Percentiles rank a stretch among this genome's conserved stretches.
phyloP scores from a whole-genome alignment of 129 eudicot genomes.

The Flaveria trinervia region DNA sequence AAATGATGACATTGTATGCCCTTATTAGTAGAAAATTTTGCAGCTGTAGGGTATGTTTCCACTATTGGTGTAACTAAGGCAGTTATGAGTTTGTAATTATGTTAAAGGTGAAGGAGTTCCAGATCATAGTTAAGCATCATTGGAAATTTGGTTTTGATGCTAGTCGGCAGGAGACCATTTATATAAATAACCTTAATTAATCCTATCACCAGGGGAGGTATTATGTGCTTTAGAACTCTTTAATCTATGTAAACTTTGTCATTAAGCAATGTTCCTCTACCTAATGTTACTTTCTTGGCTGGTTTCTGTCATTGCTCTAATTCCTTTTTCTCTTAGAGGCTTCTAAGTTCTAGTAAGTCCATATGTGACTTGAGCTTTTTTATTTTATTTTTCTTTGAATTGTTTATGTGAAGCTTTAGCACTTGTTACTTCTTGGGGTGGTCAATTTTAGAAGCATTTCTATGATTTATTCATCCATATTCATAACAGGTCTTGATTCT shows the following conservation, averaged over 20 bases:
- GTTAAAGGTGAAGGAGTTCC: too few species aligned
- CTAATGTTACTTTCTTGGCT: neutral
- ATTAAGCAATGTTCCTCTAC: conserved; percentile 5
- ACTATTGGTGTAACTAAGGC: too few species aligned
- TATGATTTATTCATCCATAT: too few species aligned
- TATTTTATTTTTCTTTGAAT: neutral
- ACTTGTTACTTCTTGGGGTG: too few species aligned
- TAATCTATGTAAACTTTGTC: conserved; percentile 19
- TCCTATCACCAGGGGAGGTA: conserved; percentile 21
- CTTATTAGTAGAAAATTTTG: too few species aligned
- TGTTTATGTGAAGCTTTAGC: neutral
- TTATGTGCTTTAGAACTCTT: conserved; percentile 21
- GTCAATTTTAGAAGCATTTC: too few species aligned
- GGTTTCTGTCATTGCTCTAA: neutral
- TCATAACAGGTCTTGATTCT: neutral
- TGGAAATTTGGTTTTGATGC: conserved; percentile 3
- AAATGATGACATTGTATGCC: too few species aligned
- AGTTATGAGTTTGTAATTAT: too few species aligned
- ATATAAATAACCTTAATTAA: too few species aligned
- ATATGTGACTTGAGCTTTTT: conserved; percentile 4
- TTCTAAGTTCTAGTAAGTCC: conserved; percentile 5
- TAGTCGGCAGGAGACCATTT: too few species aligned
- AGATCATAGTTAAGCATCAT: neutral
- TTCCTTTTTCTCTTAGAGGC: conserved; percentile 8
- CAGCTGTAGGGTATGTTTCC: neutral